These are phyloP conservation scores for Calvatia gigantea DNA, from an alignment of 768 basidiomycete genomes.

Conservation along the genomic window DNA sequence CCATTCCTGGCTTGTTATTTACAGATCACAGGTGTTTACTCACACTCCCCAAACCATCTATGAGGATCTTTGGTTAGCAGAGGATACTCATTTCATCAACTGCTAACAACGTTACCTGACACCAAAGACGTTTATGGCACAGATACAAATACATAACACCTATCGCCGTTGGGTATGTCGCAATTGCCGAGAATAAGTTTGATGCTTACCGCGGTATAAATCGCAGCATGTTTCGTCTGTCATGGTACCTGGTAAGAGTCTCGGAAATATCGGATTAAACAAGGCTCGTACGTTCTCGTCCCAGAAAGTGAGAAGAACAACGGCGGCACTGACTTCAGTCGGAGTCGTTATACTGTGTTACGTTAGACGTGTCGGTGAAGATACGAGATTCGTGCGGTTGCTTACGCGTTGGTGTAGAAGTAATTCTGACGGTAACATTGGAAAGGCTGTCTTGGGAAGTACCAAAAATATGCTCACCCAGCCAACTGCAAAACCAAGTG, in stretches of 20 bases:
- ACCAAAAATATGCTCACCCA: conserved; percentile 38
- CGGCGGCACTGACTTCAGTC: conserved; percentile 72
- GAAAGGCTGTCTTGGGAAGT: not conserved
- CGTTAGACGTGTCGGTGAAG: not conserved
- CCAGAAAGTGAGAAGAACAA: conserved; percentile 72
- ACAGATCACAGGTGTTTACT: conserved; percentile 9
- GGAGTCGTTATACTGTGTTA: conserved; percentile 53
- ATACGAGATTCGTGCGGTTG: conserved; percentile 1
- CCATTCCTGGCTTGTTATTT: not conserved
- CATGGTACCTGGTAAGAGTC: not conserved
- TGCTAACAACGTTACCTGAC: conserved; percentile 45
- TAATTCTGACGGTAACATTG: conserved; percentile 29
- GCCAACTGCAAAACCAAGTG: conserved; percentile 55
- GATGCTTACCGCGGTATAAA: conserved; percentile 46
- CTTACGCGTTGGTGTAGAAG: conserved; percentile 39
- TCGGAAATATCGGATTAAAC: conserved; percentile 4
- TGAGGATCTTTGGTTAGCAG: not conserved
- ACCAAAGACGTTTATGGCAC: conserved; percentile 65
- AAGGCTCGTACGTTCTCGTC: conserved; percentile 46
- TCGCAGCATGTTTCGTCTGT: conserved; percentile 45
- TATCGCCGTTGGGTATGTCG: conserved; percentile 1
- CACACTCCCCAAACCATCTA: conserved; percentile 66
- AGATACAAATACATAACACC: conserved; percentile 54
- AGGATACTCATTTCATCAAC: not conserved
- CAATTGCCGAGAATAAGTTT: not conserved